A percentile compares a stretch with the other conserved stretches of the same genome.
phyloP scores from a whole-genome alignment of 176 grass and related monocot genomes.

The Musa troglodytarum region DNA sequence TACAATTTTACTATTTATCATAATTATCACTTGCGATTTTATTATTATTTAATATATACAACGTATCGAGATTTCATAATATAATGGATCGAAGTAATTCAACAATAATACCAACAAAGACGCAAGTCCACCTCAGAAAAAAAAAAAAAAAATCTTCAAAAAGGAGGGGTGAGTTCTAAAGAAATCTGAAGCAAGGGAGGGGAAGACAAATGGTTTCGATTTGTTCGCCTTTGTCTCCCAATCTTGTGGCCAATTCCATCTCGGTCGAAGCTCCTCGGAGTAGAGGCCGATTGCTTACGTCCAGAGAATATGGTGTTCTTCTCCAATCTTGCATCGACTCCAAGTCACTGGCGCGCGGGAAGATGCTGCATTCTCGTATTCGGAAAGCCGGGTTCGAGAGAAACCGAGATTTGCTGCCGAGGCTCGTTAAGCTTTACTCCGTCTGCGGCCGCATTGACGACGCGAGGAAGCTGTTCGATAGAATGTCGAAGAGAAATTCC shows the following conservation, averaged over 20 bases:
- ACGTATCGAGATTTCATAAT: too few relatives aligned
- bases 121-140: too few relatives aligned
- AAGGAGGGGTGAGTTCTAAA: background rate
- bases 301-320: conserved; percentile 1
- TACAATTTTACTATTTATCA: too few relatives aligned
- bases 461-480: conserved; percentile 16
- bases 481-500: conserved; percentile 1
- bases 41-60: too few relatives aligned
- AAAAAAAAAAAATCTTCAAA: too few relatives aligned
- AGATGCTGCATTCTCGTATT: conserved; percentile 15
- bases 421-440: conserved; percentile 12
- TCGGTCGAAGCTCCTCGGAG: background rate
- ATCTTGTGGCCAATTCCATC: background rate
- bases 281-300: background rate
- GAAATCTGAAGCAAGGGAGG: background rate
- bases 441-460: conserved; percentile 9
- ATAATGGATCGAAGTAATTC: too few relatives aligned
- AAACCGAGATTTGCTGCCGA: conserved; percentile 12
- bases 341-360: conserved; percentile 3
- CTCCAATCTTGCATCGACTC: conserved; percentile 22
- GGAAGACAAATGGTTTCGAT: background rate
- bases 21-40: too few relatives aligned
- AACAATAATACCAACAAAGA: too few relatives aligned
- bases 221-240: background rate
- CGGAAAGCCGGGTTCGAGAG: conserved; percentile 8